Evolutionary conservation across 2,329 filamentous ascomycete genomes (phyloP).

Genomic region (Pyrenochaeta sp.): DNA sequence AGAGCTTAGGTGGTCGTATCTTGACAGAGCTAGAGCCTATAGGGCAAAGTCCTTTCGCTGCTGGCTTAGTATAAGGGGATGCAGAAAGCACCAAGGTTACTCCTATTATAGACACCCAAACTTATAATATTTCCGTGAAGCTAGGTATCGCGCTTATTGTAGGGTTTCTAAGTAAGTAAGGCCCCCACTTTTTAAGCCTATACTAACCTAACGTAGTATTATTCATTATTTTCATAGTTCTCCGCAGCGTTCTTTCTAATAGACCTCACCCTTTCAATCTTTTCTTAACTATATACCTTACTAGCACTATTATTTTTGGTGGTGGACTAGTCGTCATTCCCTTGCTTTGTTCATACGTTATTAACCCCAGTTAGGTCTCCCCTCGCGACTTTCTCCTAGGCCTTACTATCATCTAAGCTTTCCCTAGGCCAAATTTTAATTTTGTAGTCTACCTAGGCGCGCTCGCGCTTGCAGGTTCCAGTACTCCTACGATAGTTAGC

Average conservation of each 20-base stretch:
- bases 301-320: slow-evolving; percentile 67
- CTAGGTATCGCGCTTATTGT: slow-evolving; percentile 49
- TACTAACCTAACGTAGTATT: too few relatives aligned
- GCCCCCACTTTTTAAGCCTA: too few relatives aligned
- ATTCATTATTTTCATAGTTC: too few relatives aligned
- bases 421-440: too few relatives aligned
- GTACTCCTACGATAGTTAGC: slow-evolving; percentile 41
- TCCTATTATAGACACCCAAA: slow-evolving; percentile 29
- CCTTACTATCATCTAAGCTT: too few relatives aligned
- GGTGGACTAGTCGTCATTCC: slow-evolving; percentile 58
- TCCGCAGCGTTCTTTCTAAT: too few relatives aligned
- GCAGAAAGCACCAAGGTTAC: too few relatives aligned
- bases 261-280: slow-evolving; percentile 65
- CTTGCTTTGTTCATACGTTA: slow-evolving; percentile 58
- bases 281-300: slow-evolving; percentile 77
- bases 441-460: slow-evolving; percentile 57
- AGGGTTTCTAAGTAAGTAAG: slow-evolving; percentile 58
- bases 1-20: slow-evolving; percentile 27
- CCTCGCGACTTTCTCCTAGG: too few relatives aligned
- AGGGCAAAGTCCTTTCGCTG: slow-evolving; percentile 7
- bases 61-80: slow-evolving; percentile 9
- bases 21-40: slow-evolving; percentile 12
- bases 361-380: slow-evolving; percentile 71
- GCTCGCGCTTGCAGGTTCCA: slow-evolving; percentile 43
- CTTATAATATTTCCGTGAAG: slow-evolving; percentile 49